A percentile compares a stretch with the other conserved stretches of the same genome.
Evolutionary conservation across 2,329 filamentous ascomycete species (phyloP).

Genomic region (Rasamsonia emersonii): DNA sequence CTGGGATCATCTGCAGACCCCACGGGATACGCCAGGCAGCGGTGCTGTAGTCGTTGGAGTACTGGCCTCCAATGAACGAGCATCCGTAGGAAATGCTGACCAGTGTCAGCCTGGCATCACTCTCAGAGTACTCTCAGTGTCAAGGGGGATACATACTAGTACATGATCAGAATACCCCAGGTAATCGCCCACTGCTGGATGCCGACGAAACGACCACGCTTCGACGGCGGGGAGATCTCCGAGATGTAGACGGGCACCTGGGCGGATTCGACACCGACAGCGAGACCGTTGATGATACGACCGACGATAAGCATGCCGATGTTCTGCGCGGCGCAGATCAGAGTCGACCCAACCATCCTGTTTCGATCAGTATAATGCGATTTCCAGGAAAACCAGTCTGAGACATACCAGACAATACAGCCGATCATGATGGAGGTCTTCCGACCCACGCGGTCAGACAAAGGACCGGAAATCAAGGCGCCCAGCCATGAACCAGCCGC

Average conservation of each 20-base stretch:
- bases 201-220: constrained; percentile 57
- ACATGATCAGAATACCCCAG: constrained; percentile 63
- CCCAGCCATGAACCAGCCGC: constrained; percentile 62
- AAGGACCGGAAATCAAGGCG: constrained; percentile 45
- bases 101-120: constrained; percentile 5
- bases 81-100: constrained; percentile 50
- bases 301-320: constrained; percentile 64
- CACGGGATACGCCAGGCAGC: constrained; percentile 56
- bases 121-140: background rate
- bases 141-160: constrained; percentile 37
- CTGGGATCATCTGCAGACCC: constrained; percentile 56
- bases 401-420: constrained; percentile 39
- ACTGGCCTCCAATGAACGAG: constrained; percentile 47
- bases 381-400: constrained; percentile 6
- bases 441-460: constrained; percentile 50
- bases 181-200: constrained; percentile 70
- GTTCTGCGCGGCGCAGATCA: constrained; percentile 56
- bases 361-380: background rate
- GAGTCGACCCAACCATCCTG: constrained; percentile 43
- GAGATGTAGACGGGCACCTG: constrained; percentile 63
- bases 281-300: constrained; percentile 62
- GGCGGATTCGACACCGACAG: constrained; percentile 65
- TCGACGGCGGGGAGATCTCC: constrained; percentile 52
- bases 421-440: constrained; percentile 47
- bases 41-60: constrained; percentile 22